Percentiles rank a stretch among this genome's conserved stretches.
Conservation (phyloP, 2,329 filamentous ascomycete genomes). For the Epichloe uncinata region DNA sequence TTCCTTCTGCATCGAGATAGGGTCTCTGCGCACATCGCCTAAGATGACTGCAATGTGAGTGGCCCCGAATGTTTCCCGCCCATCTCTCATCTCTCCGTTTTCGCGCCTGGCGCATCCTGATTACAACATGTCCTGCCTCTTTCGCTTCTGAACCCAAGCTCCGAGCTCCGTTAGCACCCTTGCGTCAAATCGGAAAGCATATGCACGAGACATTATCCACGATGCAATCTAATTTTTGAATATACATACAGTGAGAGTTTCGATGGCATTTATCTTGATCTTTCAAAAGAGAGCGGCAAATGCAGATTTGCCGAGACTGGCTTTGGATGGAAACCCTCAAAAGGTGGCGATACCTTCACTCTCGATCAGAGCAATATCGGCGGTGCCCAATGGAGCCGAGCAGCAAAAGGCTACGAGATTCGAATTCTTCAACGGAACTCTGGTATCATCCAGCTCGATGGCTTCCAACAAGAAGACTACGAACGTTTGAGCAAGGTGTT, state of each 20-base stretch:
- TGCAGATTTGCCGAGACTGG: slow-evolving; percentile 91
- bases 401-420: slow-evolving; percentile 82
- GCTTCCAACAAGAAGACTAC: slow-evolving; percentile 88
- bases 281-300: slow-evolving; percentile 85
- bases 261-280: slow-evolving; percentile 91
- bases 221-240: not conserved
- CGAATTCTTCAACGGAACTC: slow-evolving; percentile 79
- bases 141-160: not conserved
- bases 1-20: not conserved
- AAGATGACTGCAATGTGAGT: slow-evolving; percentile 28
- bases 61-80: not conserved
- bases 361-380: slow-evolving; percentile 77
- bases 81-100: not conserved
- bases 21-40: slow-evolving; percentile 2
- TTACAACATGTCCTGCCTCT: not conserved
- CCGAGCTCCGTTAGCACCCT: too few relatives aligned
- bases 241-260: slow-evolving; percentile 60
- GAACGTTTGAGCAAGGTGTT: slow-evolving; percentile 86
- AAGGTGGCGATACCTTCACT: slow-evolving; percentile 84
- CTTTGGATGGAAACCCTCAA: slow-evolving; percentile 85
- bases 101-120: not conserved
- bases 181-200: not conserved
- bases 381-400: slow-evolving; percentile 87
- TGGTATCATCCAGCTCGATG: slow-evolving; percentile 84
- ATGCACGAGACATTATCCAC: not conserved